Base-by-base conservation (phyloP, 164 flowering plant genomes). In the Tetracentron sinense region DNA sequence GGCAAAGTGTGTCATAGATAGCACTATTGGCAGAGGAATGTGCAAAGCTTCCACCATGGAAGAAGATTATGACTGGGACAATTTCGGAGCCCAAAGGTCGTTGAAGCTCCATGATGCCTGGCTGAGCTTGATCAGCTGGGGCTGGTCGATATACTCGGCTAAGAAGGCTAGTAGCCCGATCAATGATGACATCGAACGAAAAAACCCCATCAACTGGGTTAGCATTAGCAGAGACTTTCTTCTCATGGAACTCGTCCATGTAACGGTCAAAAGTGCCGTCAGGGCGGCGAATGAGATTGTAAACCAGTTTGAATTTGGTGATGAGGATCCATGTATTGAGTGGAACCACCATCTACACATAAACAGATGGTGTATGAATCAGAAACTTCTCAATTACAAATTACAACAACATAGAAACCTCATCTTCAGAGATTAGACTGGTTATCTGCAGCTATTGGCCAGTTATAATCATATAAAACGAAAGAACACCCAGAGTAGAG, bases 261-360 rank as follows among this genome's bases (percentile, higher is more conserved):
- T 86, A 83, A 17, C 98, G 96, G 56, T 92, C 85, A 74, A 89
- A 92, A 14, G 98, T 86, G 20, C 96, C 98, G 61, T 92, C 98
- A 3, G 91, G 87, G 6, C 95, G 92, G 8, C 98, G 96, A 23
- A 89, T 95, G 69, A 89, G 85, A 70, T 82, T 90, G 81, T 89
- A 92, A 2, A 90, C 80, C 27, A 90, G 72, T 88, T 89, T 90
- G 76, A 89, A 90, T 61, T 88, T 82, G 56, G 95, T 88, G 59
- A 92, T 89, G 42, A 92, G 86, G 60, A 92, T 83, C 87, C 87
- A 89, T 57, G 89, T 86, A 60, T 90, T 88, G 66, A 88, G 75
- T 1, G 98, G 98, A 72, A 92, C 96, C 67, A 83, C 92, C 80
- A 65, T 79, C 96, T 90, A 61, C 19, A 55, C 42, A 69, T 6